Evolutionary conservation across 2,329 filamentous ascomycete species (phyloP).

Genomic region (Cladophialophora carrionii): DNA sequence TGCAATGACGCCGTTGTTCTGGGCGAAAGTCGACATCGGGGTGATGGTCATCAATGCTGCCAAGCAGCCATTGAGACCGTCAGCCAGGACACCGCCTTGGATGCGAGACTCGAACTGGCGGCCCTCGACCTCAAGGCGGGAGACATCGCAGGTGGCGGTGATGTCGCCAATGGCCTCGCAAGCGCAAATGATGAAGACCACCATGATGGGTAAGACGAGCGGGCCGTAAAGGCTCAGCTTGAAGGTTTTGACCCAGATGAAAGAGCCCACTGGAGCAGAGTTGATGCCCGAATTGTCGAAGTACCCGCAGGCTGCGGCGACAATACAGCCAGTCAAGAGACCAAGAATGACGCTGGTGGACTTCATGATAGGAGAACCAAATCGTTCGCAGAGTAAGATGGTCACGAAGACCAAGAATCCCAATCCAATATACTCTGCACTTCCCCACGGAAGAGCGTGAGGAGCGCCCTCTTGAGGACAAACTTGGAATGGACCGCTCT

Average conservation of each 20-base stretch:
- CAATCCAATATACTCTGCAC: constrained; percentile 67
- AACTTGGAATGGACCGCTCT: constrained; percentile 55
- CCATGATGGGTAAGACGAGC: constrained; percentile 65
- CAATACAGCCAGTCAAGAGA: constrained; percentile 67
- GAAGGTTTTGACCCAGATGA: constrained; percentile 72
- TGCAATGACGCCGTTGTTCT: constrained; percentile 71
- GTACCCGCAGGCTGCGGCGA: constrained; percentile 68
- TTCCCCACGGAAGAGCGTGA: constrained; percentile 64
- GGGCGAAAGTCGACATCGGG: constrained; percentile 69
- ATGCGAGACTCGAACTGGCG: constrained; percentile 68
- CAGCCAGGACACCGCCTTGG: constrained; percentile 68
- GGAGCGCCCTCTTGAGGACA: constrained; percentile 64
- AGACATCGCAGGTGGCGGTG: constrained; percentile 69
- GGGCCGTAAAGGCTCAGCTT: constrained; percentile 67
- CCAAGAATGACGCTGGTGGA: constrained; percentile 68
- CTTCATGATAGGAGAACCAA: constrained; percentile 71
- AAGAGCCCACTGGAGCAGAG: constrained; percentile 64
- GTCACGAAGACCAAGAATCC: constrained; percentile 70
- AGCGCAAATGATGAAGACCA: constrained; percentile 63
- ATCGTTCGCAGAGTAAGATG: constrained; percentile 70
- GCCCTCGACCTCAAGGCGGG: constrained; percentile 66
- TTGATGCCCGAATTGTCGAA: constrained; percentile 64
- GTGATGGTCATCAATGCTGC: constrained; percentile 68
- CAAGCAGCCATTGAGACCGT: constrained; percentile 67
- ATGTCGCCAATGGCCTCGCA: constrained; percentile 72